These are phyloP conservation scores for Neohortaea acidophila DNA, from an alignment of 495 filamentous ascomycete species.

Conservation along the genomic window DNA sequence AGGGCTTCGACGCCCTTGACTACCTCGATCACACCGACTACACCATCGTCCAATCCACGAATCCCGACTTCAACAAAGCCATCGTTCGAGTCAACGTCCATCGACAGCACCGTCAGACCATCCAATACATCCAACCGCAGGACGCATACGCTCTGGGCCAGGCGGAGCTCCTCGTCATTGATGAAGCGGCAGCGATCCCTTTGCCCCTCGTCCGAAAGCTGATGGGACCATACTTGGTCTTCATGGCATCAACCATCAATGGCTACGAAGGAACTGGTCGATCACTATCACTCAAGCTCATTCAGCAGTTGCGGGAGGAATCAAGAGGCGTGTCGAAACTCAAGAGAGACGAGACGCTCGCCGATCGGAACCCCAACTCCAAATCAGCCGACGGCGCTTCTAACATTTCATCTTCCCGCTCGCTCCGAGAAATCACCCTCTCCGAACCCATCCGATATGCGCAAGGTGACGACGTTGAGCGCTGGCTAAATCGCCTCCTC, in stretches of 20 bases:
- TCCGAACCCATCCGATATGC: slow-evolving; percentile 90
- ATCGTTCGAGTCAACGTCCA: slow-evolving; percentile 95
- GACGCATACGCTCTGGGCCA: slow-evolving; percentile 90
- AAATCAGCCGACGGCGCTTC: slow-evolving; percentile 46
- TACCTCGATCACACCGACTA: slow-evolving; percentile 95
- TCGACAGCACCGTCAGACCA: slow-evolving; percentile 89
- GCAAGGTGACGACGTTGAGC: slow-evolving; percentile 78
- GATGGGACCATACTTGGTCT: slow-evolving; percentile 95
- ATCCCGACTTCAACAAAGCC: slow-evolving; percentile 97
- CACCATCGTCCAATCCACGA: slow-evolving; percentile 94
- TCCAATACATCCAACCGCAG: slow-evolving; percentile 94
- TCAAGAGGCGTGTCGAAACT: slow-evolving; percentile 45
- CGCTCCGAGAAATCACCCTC: slow-evolving; percentile 83
- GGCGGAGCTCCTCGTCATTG: slow-evolving; percentile 89
- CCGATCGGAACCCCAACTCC: slow-evolving; percentile 58
- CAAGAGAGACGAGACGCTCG: slow-evolving; percentile 43
- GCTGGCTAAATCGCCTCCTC: slow-evolving; percentile 89
- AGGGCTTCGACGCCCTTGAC: slow-evolving; percentile 85
- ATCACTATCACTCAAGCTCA: slow-evolving; percentile 88
- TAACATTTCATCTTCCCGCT: slow-evolving; percentile 48
- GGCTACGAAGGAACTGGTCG: slow-evolving; percentile 97
- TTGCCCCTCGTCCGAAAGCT: slow-evolving; percentile 82
- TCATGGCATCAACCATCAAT: slow-evolving; percentile 99
- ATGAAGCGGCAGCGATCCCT: slow-evolving; percentile 95
- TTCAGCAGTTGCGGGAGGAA: slow-evolving; percentile 92